Evolutionary conservation across 2,329 filamentous ascomycete genomes (phyloP), one percentile per base, ranked within the genome.

Genomic region (Fusarium austroafricanum): DNA sequence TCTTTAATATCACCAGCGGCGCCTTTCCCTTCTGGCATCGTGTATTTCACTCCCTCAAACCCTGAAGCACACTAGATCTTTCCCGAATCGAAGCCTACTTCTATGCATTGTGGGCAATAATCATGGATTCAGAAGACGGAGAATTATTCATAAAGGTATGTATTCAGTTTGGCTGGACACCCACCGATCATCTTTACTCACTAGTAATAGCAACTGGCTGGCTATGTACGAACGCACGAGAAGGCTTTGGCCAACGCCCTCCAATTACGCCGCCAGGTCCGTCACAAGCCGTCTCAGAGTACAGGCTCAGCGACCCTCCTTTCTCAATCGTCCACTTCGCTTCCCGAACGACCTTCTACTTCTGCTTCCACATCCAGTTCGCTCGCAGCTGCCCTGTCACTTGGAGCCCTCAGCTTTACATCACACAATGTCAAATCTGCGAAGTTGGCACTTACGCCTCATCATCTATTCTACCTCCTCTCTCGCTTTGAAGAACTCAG

Each of bases 221-320:
- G 91, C 82, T 98, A 97, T 81, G 94, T 99, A 81, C 93, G 94
- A 67, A 97, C 94, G 56, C 94, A 99, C 83, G 96, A 99, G 82
- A 97, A 97, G 82, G 95, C 94, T 37, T 88, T 99, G 67, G 96
- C 96, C 77, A 98, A 98, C 83, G 95, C 95, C 74, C 84, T 97
- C 67, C 95, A 97, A 79, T 86, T 96, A 73, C 90, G 91, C 78
- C 89, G 92, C 73, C 90, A 92, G 75, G 83, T 87, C 66, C 91
- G 90, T 74, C 89, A 94, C 88, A 87, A 86, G 71, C 81, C 88
- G 56, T 89, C 90, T 14, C 87, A 90, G 73, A 90, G 87, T 75
- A 85, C 89, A 50, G 87, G 87, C 61, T 84, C 87, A 28, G 82
- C 87, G 56, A 80, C 85, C 51, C 82, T 83, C 51, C 82, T 83